Percentiles rank a stretch among this genome's conserved stretches.
phyloP scores from a whole-genome alignment of 1,139 yeast genomes.

The Suhomyces chickasaworum region DNA sequence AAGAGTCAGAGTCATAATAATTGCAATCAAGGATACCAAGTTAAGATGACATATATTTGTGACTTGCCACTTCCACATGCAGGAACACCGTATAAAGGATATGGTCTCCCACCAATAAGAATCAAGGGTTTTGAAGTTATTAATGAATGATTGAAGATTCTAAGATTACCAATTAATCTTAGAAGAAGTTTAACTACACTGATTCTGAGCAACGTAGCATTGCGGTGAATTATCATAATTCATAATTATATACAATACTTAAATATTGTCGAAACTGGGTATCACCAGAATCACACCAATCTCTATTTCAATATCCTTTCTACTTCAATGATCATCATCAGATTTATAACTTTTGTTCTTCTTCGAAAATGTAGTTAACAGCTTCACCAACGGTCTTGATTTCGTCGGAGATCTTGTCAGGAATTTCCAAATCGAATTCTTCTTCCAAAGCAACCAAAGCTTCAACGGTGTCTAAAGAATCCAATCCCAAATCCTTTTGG shows the following conservation, averaged over 20 bases:
- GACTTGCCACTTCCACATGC: background rate
- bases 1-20: background rate
- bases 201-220: constrained; percentile 3
- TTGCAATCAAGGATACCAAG: background rate
- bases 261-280: constrained; percentile 9
- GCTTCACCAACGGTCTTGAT: constrained; percentile 71
- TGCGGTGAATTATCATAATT: constrained; percentile 12
- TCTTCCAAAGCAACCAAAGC: constrained; percentile 73
- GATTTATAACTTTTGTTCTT: constrained; percentile 47
- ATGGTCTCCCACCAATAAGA: background rate
- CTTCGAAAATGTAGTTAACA: constrained; percentile 57
- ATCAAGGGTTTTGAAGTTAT: background rate
- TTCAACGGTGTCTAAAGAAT: constrained; percentile 71
- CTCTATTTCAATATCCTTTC: constrained; percentile 5
- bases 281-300: constrained; percentile 9
- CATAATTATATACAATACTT: constrained; percentile 15
- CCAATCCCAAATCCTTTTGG: constrained; percentile 67
- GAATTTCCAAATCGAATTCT: constrained; percentile 70
- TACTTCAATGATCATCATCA: background rate
- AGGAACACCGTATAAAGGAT: background rate
- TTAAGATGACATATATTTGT: background rate
- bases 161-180: background rate
- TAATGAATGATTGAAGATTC: background rate
- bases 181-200: background rate
- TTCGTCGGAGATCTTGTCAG: constrained; percentile 68